These are phyloP conservation scores for Ophiostoma pallidulum DNA, from an alignment of 2,329 filamentous ascomycete genomes.

Conservation along the genomic window DNA sequence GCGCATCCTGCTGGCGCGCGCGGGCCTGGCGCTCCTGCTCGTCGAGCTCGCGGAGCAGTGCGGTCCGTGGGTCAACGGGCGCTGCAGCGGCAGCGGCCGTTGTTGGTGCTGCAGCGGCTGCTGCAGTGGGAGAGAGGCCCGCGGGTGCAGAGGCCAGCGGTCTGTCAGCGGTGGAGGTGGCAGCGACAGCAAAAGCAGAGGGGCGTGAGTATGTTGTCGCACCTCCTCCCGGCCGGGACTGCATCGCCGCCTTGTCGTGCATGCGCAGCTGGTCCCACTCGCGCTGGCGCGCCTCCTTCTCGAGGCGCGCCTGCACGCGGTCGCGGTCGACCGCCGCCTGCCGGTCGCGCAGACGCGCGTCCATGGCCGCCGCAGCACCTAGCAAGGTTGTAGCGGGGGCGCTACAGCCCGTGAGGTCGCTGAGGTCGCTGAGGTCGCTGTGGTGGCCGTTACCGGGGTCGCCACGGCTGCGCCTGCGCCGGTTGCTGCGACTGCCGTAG, in stretches of 20 bases:
- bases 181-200: too few relatives aligned
- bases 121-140: too few relatives aligned
- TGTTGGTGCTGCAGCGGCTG: too few relatives aligned
- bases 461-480: neutral
- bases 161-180: too few relatives aligned
- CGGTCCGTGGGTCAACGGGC: neutral
- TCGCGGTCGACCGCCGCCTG: constrained; percentile 5
- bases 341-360: constrained; percentile 3
- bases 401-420: too few relatives aligned
- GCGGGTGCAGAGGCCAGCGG: too few relatives aligned
- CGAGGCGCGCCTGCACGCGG: neutral
- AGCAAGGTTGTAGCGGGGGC: neutral
- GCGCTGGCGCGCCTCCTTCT: constrained; percentile 3
- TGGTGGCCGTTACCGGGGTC: neutral
- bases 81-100: neutral
- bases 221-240: too few relatives aligned
- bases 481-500: neutral
- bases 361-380: neutral
- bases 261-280: constrained; percentile 11
- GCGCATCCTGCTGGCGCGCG: constrained; percentile 2
- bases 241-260: constrained; percentile 10
- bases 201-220: too few relatives aligned
- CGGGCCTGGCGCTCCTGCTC: constrained; percentile 10
- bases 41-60: constrained; percentile 9
- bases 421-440: neutral